These are phyloP conservation scores for Chimonanthus praecox DNA, from an alignment of 164 flowering plant genomes.

Conservation along the genomic window DNA sequence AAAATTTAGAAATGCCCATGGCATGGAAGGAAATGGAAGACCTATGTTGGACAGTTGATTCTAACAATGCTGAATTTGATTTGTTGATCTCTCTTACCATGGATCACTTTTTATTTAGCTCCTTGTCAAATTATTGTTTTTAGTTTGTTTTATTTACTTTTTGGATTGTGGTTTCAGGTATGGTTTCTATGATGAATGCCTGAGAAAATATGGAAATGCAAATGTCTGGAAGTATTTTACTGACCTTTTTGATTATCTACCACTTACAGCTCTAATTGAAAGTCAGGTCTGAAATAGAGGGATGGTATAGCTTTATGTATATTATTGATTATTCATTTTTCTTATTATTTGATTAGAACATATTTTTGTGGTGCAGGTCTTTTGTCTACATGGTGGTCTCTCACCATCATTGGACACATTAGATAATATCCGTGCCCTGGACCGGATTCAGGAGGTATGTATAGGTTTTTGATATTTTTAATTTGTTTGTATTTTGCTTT, in stretches of 20 bases:
- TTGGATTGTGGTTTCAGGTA: conserved; percentile 23
- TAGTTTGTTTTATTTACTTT: no score
- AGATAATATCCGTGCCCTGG: conserved; percentile 36
- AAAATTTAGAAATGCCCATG: no score
- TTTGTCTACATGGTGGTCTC: conserved; percentile 46
- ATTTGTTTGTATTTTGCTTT: no score
- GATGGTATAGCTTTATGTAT: conserved; percentile 2
- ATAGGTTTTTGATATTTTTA: no score
- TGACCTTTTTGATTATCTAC: conserved; percentile 45
- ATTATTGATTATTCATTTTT: neutral
- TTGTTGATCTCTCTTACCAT: no score
- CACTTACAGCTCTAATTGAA: conserved; percentile 42
- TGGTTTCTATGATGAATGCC: conserved; percentile 43
- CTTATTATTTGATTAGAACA: neutral
- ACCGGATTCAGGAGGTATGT: conserved; percentile 43
- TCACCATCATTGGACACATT: conserved; percentile 46
- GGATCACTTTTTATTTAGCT: no score
- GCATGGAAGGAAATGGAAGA: no score
- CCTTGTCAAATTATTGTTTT: no score
- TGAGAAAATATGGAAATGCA: conserved; percentile 51
- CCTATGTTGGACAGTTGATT: no score
- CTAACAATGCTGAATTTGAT: no score
- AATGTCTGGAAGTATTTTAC: conserved; percentile 48
- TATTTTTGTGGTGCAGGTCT: conserved; percentile 20
- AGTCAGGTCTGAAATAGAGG: conserved; percentile 24